Evolutionary conservation across 2,329 filamentous ascomycete genomes (phyloP).

Genomic region (Dactylellina haptotyla): DNA sequence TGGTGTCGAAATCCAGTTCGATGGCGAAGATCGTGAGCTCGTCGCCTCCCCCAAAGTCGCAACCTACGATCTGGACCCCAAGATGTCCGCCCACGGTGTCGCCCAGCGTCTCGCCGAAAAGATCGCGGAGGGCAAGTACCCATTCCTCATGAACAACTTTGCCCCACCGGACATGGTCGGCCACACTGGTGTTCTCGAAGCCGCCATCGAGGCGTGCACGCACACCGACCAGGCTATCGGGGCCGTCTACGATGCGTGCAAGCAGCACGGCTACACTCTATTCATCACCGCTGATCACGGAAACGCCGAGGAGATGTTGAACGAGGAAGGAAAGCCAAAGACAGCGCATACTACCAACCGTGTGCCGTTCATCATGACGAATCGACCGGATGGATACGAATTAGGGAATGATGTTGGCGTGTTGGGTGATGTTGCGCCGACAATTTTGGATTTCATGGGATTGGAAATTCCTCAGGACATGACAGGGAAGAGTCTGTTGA

Average conservation of each 20-base stretch:
- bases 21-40: slow-evolving; percentile 89
- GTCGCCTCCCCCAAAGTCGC: slow-evolving; percentile 94
- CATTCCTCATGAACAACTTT: slow-evolving; percentile 99
- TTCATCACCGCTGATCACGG: slow-evolving; percentile 98
- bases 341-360: slow-evolving; percentile 98
- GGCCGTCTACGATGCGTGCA: slow-evolving; percentile 90
- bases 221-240: slow-evolving; percentile 95
- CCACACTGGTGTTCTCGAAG: slow-evolving; percentile 96
- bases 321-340: slow-evolving; percentile 93
- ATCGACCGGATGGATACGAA: slow-evolving; percentile 88
- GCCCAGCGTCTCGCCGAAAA: slow-evolving; percentile 90
- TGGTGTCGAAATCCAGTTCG: slow-evolving; percentile 95
- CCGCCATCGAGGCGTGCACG: slow-evolving; percentile 82
- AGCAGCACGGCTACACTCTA: slow-evolving; percentile 88
- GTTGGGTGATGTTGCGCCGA: slow-evolving; percentile 97
- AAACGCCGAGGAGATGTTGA: slow-evolving; percentile 99
- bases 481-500: slow-evolving; percentile 83
- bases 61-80: slow-evolving; percentile 92
- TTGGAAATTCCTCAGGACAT: slow-evolving; percentile 90
- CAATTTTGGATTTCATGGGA: slow-evolving; percentile 88
- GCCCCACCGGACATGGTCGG: slow-evolving; percentile 99
- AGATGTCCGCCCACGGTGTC: slow-evolving; percentile 93
- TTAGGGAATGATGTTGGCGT: slow-evolving; percentile 81
- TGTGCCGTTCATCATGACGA: slow-evolving; percentile 97
- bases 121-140: slow-evolving; percentile 83